phyloP scores from a whole-genome alignment of 2,329 filamentous ascomycete species.

The Fusarium sp. region DNA sequence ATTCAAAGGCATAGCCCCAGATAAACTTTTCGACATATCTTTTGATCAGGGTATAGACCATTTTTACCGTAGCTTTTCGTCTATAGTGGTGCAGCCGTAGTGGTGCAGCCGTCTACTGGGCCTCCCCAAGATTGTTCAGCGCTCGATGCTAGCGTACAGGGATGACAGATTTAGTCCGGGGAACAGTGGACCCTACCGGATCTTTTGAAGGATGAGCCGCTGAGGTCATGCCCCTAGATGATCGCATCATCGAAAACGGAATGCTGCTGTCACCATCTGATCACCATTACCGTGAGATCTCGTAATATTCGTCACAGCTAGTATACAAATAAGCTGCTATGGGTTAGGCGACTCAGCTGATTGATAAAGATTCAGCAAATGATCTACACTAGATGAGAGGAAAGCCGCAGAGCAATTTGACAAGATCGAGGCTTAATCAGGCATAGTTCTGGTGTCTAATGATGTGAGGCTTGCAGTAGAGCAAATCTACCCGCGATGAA shows the following conservation, averaged over 20 bases:
- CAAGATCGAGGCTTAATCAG: not conserved
- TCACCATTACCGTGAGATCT: not conserved
- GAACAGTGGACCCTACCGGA: not conserved
- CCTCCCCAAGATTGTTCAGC: not conserved
- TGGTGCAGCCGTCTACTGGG: not conserved
- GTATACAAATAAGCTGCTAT: accelerated
- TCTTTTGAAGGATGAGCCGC: not conserved
- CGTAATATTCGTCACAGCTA: not conserved
- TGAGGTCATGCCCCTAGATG: not conserved
- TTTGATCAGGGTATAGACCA: accelerated
- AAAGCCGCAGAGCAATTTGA: accelerated
- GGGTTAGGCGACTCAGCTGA: not conserved
- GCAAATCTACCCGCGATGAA: not conserved
- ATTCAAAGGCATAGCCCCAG: accelerated
- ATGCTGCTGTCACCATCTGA: not conserved
- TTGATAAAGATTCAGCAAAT: accelerated
- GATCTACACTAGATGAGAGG: accelerated
- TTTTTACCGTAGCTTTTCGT: not conserved
- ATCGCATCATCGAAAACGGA: not conserved
- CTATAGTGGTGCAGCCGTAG: not conserved
- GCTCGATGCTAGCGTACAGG: not conserved
- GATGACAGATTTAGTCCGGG: not conserved
- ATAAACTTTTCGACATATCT: not conserved
- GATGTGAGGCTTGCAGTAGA: not conserved
- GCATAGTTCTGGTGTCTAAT: not conserved